A percentile compares a stretch with the other conserved stretches of the same genome.
Evolutionary conservation across 164 flowering plant species (phyloP).

Genomic region (Magnolia kwangsiensis): DNA sequence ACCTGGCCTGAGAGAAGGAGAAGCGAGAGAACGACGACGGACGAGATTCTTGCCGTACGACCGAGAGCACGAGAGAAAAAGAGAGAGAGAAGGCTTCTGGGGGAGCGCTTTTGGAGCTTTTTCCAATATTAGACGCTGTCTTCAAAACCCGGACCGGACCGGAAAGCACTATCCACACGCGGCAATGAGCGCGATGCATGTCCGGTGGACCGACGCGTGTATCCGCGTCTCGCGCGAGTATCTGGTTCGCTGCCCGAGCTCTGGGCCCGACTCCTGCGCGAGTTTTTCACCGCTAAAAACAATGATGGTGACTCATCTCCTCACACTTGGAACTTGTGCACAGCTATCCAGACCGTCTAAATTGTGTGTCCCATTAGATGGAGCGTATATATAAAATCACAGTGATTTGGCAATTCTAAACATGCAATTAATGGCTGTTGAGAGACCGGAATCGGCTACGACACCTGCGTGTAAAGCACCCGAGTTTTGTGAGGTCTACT

Average conservation of each 20-base stretch:
- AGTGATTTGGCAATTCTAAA: too few relatives aligned
- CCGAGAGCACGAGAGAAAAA: neutral
- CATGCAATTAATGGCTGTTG: too few relatives aligned
- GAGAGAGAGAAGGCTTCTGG: neutral
- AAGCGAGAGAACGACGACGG: neutral
- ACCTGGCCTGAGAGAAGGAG: slow-evolving; percentile 1
- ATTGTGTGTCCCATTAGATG: neutral
- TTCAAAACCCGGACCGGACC: neutral
- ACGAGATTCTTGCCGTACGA: too few relatives aligned
- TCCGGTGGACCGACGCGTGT: neutral
- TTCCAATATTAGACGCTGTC: neutral
- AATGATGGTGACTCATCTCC: neutral
- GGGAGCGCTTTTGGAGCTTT: neutral
- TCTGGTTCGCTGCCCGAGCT: neutral
- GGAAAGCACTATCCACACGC: neutral
- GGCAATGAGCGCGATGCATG: neutral
- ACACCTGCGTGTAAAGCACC: too few relatives aligned
- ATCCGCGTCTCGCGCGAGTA: neutral
- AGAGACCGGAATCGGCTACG: too few relatives aligned
- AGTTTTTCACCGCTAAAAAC: neutral
- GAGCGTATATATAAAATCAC: neutral
- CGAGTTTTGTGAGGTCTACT: too few relatives aligned
- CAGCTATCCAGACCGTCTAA: neutral
- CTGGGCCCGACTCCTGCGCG: neutral
- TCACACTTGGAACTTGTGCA: neutral